phyloP scores from a whole-genome alignment of 164 flowering plant genomes.

The Umbellularia californica region DNA sequence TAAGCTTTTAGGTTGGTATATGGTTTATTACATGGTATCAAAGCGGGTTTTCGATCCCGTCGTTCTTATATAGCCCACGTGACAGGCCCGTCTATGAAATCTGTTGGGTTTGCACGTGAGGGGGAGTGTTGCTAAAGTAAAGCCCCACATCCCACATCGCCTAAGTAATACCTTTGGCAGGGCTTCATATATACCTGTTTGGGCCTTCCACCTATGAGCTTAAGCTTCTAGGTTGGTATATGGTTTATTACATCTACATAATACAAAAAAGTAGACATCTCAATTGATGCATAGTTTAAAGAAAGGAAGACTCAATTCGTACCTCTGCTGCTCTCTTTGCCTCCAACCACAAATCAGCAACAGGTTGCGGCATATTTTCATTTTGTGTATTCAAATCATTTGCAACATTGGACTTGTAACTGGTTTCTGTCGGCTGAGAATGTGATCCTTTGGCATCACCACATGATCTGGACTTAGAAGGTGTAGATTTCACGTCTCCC shows the following conservation, averaged over 20 bases:
- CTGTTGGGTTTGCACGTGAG: no score
- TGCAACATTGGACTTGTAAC: constrained; percentile 10
- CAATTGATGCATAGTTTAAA: neutral
- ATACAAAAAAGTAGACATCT: neutral
- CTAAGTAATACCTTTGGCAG: no score
- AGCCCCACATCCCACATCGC: no score
- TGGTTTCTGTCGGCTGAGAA: constrained; percentile 10
- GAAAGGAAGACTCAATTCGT: neutral
- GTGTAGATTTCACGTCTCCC: constrained; percentile 35
- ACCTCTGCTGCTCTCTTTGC: constrained; percentile 83
- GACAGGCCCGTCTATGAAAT: no score
- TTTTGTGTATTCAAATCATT: constrained; percentile 10
- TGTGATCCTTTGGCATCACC: constrained; percentile 17
- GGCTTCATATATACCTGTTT: no score
- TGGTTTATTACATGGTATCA: no score
- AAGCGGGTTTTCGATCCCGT: no score
- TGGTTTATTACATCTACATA: neutral
- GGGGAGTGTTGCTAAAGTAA: no score
- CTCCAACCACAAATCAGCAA: constrained; percentile 69
- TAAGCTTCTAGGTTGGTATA: no score
- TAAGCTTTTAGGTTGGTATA: no score
- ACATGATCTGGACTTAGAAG: constrained; percentile 26
- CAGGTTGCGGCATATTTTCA: constrained; percentile 25
- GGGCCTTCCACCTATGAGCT: no score
- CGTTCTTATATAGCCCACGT: no score